Evolutionary conservation across 2,329 filamentous ascomycete species (phyloP), one percentile per base, ranked within the genome.

Genomic region (Emergomyces africanus): DNA sequence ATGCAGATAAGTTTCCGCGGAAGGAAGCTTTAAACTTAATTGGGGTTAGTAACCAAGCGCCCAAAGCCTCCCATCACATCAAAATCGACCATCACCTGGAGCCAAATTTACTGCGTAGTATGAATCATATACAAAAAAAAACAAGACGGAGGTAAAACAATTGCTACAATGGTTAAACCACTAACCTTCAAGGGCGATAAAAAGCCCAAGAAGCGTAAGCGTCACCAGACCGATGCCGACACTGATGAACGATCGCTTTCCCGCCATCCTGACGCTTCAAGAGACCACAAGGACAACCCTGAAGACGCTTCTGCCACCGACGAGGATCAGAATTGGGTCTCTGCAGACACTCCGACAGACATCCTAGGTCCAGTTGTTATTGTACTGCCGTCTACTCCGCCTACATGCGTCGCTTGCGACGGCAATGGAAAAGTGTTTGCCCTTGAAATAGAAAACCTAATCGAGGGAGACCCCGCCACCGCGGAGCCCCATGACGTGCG

Each of bases 131-230:
- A 42, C 3, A 42, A n/a, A n/a, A n/a, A n/a, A n/a, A n/a, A n/a
- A 25, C 39, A 30, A 55, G 25, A n/a, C 3, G 25, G 35, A 18
- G 9, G 15, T 4, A 44, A 30, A n/a, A 18, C 25, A 39, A 58
- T 3, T 5, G 8, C n/a, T 53, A 69, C 66, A 61, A 75, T 74
- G 73, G 73, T 95, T 66, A 96, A 95, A 72, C 86, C 92, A 54
- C 82, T 99, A 60, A 80, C 84, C 54, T 99, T 99, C 81, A 99
- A 99, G 77, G 94, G 94, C 79, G 94, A 99, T 77, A 96, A 95
- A 75, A 94, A 94, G 77, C 77, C 83, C 61, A 96, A 94, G 75
- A 96, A 96, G 79, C 83, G 90, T 72, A 96, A 96, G 81, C 84
- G 88, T 66, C 75, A 81, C 54, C 77, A 79, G 57, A 76, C 76